These are phyloP conservation scores for Larix kaempferi DNA, from an alignment of 75 land plant genomes.

Conservation along the genomic window DNA sequence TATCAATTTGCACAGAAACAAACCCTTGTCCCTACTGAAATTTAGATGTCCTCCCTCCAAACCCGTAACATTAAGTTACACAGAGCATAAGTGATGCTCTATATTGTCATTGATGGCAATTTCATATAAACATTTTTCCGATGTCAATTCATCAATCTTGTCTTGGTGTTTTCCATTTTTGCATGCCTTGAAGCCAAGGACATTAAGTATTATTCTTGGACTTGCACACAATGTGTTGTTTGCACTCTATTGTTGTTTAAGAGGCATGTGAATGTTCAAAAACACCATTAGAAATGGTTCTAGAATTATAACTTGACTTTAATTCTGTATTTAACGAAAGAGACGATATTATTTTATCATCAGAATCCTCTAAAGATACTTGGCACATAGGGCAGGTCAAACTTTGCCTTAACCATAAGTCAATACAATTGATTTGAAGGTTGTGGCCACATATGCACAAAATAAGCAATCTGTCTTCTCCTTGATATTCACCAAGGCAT, in stretches of 20 bases:
- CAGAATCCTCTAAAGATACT: slow-evolving; percentile 55
- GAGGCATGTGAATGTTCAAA: background rate
- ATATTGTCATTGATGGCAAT: too few relatives aligned
- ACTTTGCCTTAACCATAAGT: slow-evolving; percentile 67
- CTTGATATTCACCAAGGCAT: slow-evolving; percentile 72
- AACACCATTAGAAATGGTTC: background rate
- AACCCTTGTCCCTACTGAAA: too few relatives aligned
- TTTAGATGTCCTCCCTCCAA: too few relatives aligned
- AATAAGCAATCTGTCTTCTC: slow-evolving; percentile 43
- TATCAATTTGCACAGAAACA: too few relatives aligned
- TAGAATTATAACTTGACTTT: background rate
- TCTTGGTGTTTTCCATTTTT: too few relatives aligned
- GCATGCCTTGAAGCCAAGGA: too few relatives aligned
- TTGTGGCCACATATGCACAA: slow-evolving; percentile 75
- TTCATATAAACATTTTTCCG: too few relatives aligned
- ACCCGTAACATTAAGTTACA: too few relatives aligned
- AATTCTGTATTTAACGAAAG: background rate
- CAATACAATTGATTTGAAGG: slow-evolving; percentile 67
- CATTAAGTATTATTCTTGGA: background rate
- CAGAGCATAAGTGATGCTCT: too few relatives aligned
- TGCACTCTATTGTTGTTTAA: background rate
- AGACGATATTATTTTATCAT: background rate
- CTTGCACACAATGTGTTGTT: background rate
- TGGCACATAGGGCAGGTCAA: slow-evolving; percentile 84
- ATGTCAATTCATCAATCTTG: too few relatives aligned